These are phyloP conservation scores for Trichophyton schoenleinii DNA, from an alignment of 2,329 filamentous ascomycete species.

Conservation along the genomic window DNA sequence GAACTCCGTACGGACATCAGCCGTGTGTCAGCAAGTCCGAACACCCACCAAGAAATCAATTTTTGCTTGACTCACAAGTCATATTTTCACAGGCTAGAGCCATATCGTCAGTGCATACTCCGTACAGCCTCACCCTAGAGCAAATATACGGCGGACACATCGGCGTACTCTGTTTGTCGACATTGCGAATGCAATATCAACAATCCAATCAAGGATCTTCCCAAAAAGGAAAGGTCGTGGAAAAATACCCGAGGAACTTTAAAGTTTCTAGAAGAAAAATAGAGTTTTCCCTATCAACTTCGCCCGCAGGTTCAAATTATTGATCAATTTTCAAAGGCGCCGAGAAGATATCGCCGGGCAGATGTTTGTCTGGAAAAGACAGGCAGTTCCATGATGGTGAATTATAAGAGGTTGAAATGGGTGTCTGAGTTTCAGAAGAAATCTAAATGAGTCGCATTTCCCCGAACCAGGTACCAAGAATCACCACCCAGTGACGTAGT, in stretches of 20 bases:
- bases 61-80: not conserved
- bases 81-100: not conserved
- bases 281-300: not conserved
- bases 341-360: not conserved
- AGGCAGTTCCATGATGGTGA: not conserved
- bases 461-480: not conserved
- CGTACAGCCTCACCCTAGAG: not conserved
- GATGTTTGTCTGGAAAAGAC: not conserved
- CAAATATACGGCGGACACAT: not conserved
- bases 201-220: not conserved
- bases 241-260: not conserved
- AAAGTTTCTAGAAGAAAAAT: not conserved
- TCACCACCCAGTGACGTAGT: not conserved
- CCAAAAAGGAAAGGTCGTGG: not conserved
- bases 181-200: not conserved
- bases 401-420: not conserved
- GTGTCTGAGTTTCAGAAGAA: not conserved
- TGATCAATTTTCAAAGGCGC: not conserved
- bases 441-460: not conserved
- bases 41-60: not conserved
- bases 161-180: not conserved
- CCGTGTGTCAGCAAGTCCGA: not conserved
- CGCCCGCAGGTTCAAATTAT: not conserved
- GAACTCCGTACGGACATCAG: not conserved
- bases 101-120: not conserved